These are phyloP conservation scores for Parachaetomium inaequale DNA, from an alignment of 495 filamentous ascomycete genomes.

Conservation along the genomic window DNA sequence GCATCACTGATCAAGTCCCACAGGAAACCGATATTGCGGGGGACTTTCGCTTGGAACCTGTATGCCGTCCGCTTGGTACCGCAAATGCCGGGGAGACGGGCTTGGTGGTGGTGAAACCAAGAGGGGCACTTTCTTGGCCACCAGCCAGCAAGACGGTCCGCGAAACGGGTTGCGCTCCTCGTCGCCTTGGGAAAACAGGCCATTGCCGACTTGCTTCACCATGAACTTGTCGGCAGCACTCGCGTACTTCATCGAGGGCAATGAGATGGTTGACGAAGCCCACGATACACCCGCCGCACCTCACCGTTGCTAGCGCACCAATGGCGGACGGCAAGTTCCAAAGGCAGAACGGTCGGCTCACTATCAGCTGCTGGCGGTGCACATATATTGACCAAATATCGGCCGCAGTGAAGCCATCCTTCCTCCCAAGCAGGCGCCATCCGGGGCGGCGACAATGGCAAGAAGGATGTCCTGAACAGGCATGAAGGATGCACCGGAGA, in stretches of 20 bases:
- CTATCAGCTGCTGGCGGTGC: conserved; percentile 5
- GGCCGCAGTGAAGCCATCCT: conserved; percentile 13
- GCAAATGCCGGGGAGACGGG: conserved; percentile 23
- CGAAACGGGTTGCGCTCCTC: background rate
- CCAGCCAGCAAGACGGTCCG: background rate
- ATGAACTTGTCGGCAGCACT: background rate
- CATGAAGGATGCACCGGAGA: conserved; percentile 29
- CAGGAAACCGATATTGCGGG: conserved; percentile 12
- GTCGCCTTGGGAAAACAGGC: background rate
- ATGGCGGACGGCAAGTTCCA: background rate
- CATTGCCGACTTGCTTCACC: background rate
- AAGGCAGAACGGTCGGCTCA: background rate
- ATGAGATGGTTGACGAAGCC: background rate
- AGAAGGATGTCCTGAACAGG: conserved; percentile 20
- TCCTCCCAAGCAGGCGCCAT: conserved; percentile 13
- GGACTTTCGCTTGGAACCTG: conserved; percentile 19
- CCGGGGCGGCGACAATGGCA: conserved; percentile 10
- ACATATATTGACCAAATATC: conserved; percentile 29
- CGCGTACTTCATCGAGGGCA: background rate
- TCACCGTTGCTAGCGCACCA: background rate
- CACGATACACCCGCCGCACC: background rate
- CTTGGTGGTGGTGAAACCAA: conserved; percentile 11
- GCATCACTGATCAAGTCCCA: background rate
- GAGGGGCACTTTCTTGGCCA: conserved; percentile 11
- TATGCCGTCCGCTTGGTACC: conserved; percentile 17